Evolutionary conservation across 495 filamentous ascomycete genomes (phyloP), one percentile per base, ranked within the genome.

Genomic region (Lasiosphaeria ovina): DNA sequence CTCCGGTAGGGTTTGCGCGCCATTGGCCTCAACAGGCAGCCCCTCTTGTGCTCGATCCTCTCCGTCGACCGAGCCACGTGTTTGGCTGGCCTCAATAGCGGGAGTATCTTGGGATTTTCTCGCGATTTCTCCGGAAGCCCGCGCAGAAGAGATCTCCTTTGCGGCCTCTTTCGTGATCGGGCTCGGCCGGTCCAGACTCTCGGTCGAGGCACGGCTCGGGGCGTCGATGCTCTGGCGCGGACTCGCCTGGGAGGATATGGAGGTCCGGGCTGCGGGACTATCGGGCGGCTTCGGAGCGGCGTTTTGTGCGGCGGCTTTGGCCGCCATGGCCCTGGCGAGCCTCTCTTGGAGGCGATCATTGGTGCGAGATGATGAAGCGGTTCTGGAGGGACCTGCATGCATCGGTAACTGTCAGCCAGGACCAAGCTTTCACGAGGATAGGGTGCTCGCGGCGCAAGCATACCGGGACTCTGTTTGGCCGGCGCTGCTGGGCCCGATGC

Each of bases 311-410:
- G 50, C 58, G 16, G 66, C 44, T 57, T 77, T 85, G 32, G 75
- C 81, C 50, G 79, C 84, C 58, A 79, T 75, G 62, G 78, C 82
- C 63, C 75, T 83, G 59, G 92, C 93, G 6, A 97, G 78, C 35
- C 91, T 85, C 74, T 96, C 92, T 71, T 96, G 92, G 42, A 97
- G 81, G 11, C 90, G 83, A 62, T 91, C 89, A 78, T 88, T 93
- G 56, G 83, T 69, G 58, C 78, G 74, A 56, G 73, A 85, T 35
- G 76, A 79, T 7, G 85, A 89, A 31, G 83, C 67, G 36, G 82
- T 77, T 77, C 78, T 66, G 6, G 81, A 78, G 31, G 74, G 66
- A 44, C 52, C 74, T 80, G 61, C 50, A 49, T 40, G 47, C 16
- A 51, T 14, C 16, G 42, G 58, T 35, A 8, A 38, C 34, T 61